These are phyloP conservation scores for Dillenia turbinata DNA, from an alignment of 164 flowering plant genomes.

Conservation along the genomic window DNA sequence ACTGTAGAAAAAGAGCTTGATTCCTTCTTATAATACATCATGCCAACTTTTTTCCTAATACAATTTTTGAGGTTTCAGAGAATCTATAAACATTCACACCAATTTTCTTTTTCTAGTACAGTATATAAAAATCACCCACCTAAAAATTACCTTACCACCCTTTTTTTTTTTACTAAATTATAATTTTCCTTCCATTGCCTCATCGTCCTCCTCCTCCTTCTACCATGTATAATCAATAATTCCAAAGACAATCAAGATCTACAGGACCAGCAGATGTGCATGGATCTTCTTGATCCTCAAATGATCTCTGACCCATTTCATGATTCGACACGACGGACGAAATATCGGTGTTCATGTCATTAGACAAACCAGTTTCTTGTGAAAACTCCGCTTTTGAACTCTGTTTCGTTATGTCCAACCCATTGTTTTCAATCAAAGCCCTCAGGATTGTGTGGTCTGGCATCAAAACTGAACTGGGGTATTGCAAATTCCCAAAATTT, in stretches of 20 bases:
- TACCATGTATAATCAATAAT: conserved; percentile 14
- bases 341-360: conserved; percentile 21
- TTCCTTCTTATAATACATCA: too few relatives aligned
- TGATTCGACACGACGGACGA: conserved; percentile 27
- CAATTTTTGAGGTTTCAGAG: too few relatives aligned
- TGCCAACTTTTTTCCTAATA: too few relatives aligned
- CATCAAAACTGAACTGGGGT: conserved; percentile 19
- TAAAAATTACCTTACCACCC: too few relatives aligned
- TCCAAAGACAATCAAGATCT: conserved; percentile 43
- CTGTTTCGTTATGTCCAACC: conserved; percentile 6
- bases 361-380: conserved; percentile 19
- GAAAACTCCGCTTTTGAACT: conserved; percentile 19
- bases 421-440: conserved; percentile 20
- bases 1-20: too few relatives aligned
- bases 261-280: conserved; percentile 31
- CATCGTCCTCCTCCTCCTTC: too few relatives aligned
- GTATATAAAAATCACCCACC: too few relatives aligned
- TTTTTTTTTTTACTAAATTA: too few relatives aligned
- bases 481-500: conserved; percentile 6
- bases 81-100: too few relatives aligned
- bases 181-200: too few relatives aligned
- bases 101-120: too few relatives aligned
- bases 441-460: conserved; percentile 31
- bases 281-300: conserved; percentile 30
- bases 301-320: conserved; percentile 16